Base-by-base conservation (phyloP, 495 filamentous ascomycete genomes). In the Lophiotrema nucula region DNA sequence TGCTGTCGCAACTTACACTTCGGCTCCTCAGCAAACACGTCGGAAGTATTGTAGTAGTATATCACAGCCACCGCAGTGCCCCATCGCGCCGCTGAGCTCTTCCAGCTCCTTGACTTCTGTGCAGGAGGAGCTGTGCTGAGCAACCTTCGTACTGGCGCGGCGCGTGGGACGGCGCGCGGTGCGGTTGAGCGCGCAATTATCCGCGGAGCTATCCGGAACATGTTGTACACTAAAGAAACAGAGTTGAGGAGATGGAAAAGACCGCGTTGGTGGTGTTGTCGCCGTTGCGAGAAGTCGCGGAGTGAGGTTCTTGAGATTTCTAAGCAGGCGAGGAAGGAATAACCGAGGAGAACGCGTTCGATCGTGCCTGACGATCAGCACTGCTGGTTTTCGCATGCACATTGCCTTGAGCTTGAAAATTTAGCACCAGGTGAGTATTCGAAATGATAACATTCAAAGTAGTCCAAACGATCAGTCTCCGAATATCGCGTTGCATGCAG, bases 1-100 rank as follows among this genome's bases (percentile, higher is more conserved):
- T 5, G 47, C 28, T 19, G 39, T 11, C 4, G 15, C 19, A 10
- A 65, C 87, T 55, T 79, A 96, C 92, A 81, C 50, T 80, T 74
- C 27, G 86, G 83, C 73, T 92, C 83, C 68, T 97, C 86, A 12
- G 91, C 87, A 72, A 98, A 97, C 33, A 88, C 77, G 59, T 81
- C 81, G 70, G 84, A 91, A 37, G 90, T 97, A 73, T 90, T 92
- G 72, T 97, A 98, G 69, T 85, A 96, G 76, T 97, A 98, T 27
- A 96, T 70, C n/a, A 82, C 81, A 21, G 77, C 90, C 46, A 71
- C 75, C n/a, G 89, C 91, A 42, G 93, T 64, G 50, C 84, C 89
- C 79, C 89, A 85, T 72, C 92, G 79, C 53, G 77, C 64, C 6
- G 75, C 77, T n/a, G 82, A 79, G 64, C 81, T 88, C 79, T 89